phyloP scores from a whole-genome alignment of 305 asterid genomes.

The Fraxinus latifolia region DNA sequence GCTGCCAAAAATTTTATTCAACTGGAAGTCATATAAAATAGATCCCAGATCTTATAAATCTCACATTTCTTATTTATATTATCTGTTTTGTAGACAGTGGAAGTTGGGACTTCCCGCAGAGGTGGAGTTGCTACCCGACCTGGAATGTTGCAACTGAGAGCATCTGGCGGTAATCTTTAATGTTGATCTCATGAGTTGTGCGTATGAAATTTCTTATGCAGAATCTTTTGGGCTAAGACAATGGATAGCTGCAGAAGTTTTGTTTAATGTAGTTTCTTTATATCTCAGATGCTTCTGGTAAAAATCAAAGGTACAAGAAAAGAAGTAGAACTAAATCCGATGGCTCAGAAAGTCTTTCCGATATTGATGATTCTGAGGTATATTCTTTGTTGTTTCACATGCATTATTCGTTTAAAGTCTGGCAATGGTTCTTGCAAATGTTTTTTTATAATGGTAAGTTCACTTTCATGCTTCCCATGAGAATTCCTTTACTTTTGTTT shows the following conservation, averaged over 20 bases:
- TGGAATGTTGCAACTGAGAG: conserved; percentile 15
- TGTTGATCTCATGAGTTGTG: neutral
- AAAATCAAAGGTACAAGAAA: conserved; percentile 12
- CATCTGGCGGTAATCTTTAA: conserved; percentile 18
- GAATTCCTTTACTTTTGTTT: no score
- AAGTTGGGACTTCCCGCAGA: conserved; percentile 21
- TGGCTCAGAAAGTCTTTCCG: conserved; percentile 33
- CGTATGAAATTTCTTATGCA: neutral
- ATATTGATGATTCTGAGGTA: conserved; percentile 50
- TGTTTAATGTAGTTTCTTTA: neutral
- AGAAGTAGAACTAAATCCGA: conserved; percentile 16
- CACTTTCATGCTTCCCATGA: no score
- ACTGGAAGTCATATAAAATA: neutral
- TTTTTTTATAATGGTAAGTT: neutral
- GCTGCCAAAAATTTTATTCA: neutral
- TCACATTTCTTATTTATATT: neutral
- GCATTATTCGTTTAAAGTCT: conserved; percentile 2
- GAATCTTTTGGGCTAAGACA: neutral
- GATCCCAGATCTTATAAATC: neutral
- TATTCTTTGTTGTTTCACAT: neutral
- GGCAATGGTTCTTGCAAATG: neutral
- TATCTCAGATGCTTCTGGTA: conserved; percentile 24
- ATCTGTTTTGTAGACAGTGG: conserved; percentile 18
- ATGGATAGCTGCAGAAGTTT: neutral
- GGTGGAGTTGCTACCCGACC: conserved; percentile 19